A percentile compares a stretch with the other conserved stretches of the same genome.
phyloP scores from a whole-genome alignment of 495 filamentous ascomycete species.

The Penicillium longicatenatum region DNA sequence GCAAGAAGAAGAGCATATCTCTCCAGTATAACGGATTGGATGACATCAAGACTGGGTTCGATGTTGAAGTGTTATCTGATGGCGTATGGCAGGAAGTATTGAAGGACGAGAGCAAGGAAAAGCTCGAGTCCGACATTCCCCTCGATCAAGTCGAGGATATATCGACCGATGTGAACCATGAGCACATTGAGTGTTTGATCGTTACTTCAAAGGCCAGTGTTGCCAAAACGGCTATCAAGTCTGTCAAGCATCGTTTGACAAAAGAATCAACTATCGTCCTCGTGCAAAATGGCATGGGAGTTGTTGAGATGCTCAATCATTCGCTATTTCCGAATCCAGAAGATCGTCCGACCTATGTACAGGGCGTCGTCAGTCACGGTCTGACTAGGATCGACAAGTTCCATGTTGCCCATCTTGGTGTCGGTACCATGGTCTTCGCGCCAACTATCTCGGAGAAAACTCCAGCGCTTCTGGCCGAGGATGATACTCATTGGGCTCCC shows the following conservation, averaged over 20 bases:
- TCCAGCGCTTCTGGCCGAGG: conserved; percentile 16
- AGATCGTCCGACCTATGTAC: conserved; percentile 70
- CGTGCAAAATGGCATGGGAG: conserved; percentile 80
- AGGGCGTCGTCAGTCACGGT: conserved; percentile 70
- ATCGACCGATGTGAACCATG: conserved; percentile 26
- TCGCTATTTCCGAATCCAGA: conserved; percentile 64
- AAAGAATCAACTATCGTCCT: conserved; percentile 75
- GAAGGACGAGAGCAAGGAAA: conserved; percentile 24
- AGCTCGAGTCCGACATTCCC: conserved; percentile 8
- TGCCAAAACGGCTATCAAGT: conserved; percentile 56
- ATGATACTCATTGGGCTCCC: conserved; percentile 38
- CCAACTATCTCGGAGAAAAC: conserved; percentile 36
- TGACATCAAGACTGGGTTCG: conserved; percentile 45
- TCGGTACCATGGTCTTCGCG: conserved; percentile 63
- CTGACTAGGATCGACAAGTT: conserved; percentile 60
- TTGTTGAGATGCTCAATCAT: conserved; percentile 71
- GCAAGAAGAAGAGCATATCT: conserved; percentile 32
- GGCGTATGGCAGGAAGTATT: conserved; percentile 32
- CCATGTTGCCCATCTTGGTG: conserved; percentile 62
- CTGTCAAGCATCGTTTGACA: conserved; percentile 66
- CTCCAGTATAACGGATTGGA: conserved; percentile 41
- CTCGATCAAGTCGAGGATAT: conserved; percentile 11
- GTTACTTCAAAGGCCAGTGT: conserved; percentile 64
- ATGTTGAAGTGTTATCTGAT: conserved; percentile 34
- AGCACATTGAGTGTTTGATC: conserved; percentile 74